Evolutionary conservation across 441 rosid species (phyloP).

Genomic region (Manihot esculenta): DNA sequence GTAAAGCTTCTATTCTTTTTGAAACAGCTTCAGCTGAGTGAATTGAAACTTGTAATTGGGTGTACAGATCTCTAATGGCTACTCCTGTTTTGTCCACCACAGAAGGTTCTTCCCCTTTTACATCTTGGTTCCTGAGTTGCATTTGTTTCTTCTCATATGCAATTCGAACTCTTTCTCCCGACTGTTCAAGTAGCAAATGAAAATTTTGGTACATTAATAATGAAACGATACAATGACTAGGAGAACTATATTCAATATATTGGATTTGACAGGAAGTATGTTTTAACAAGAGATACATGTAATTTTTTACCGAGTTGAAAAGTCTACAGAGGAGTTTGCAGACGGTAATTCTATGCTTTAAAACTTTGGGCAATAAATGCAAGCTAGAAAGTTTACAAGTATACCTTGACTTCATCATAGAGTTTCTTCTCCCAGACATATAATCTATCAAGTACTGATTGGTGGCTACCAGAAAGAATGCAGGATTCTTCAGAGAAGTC

Average conservation of each 20-base stretch:
- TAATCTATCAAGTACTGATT: constrained; percentile 79
- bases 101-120: constrained; percentile 65
- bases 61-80: constrained; percentile 72
- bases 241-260: neutral
- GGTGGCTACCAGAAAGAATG: constrained; percentile 77
- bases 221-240: constrained; percentile 4
- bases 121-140: constrained; percentile 81
- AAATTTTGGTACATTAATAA: constrained; percentile 6
- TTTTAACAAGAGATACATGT: too few relatives aligned
- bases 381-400: constrained; percentile 16
- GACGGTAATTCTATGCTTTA: neutral
- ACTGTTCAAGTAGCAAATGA: constrained; percentile 38
- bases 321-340: neutral
- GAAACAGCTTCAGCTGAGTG: constrained; percentile 89
- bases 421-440: constrained; percentile 99
- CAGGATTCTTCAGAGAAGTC: constrained; percentile 75
- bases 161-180: constrained; percentile 82
- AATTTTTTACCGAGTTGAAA: too few relatives aligned
- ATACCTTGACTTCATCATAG: constrained; percentile 87
- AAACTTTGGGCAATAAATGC: neutral
- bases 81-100: constrained; percentile 69
- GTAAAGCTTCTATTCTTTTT: constrained; percentile 70
- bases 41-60: constrained; percentile 76
- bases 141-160: constrained; percentile 78
- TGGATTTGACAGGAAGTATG: too few relatives aligned